Evolutionary conservation across 2,329 filamentous ascomycete species (phyloP).

Genomic region (Neurospora crassa): DNA sequence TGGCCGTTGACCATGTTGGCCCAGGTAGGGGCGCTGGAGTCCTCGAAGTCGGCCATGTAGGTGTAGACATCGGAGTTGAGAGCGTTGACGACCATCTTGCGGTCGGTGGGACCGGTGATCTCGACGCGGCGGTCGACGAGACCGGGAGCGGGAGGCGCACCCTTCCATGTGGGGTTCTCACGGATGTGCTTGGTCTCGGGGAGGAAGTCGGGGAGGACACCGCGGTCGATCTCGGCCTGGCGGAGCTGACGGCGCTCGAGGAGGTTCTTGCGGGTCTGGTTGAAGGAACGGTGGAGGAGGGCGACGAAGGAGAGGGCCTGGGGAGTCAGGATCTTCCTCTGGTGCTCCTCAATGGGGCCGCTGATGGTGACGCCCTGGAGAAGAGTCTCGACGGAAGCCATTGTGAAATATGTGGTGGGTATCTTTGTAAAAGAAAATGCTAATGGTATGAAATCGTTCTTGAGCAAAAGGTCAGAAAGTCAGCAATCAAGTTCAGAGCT

Average conservation of each 20-base stretch:
- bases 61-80: constrained; percentile 95
- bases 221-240: constrained; percentile 89
- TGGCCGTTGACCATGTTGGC: constrained; percentile 99
- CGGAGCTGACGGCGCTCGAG: constrained; percentile 78
- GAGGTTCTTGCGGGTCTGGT: constrained; percentile 75
- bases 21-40: constrained; percentile 94
- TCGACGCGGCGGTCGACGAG: constrained; percentile 89
- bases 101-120: constrained; percentile 93
- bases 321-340: constrained; percentile 86
- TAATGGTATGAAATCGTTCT: not conserved
- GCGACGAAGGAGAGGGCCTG: constrained; percentile 87
- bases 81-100: constrained; percentile 99
- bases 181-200: constrained; percentile 93
- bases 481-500: not conserved
- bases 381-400: constrained; percentile 65
- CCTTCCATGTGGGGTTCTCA: constrained; percentile 89
- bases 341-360: constrained; percentile 65
- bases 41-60: constrained; percentile 99
- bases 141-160: constrained; percentile 81
- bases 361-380: constrained; percentile 84
- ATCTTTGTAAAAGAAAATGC: not conserved
- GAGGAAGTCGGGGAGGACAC: constrained; percentile 82
- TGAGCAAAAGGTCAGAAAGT: not conserved
- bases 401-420: constrained; percentile 24
- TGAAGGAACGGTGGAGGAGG: constrained; percentile 91